Evolutionary conservation across 2,329 filamentous ascomycete species (phyloP), one percentile per base, ranked within the genome.

Genomic region (Endoconidiophora laricicola): DNA sequence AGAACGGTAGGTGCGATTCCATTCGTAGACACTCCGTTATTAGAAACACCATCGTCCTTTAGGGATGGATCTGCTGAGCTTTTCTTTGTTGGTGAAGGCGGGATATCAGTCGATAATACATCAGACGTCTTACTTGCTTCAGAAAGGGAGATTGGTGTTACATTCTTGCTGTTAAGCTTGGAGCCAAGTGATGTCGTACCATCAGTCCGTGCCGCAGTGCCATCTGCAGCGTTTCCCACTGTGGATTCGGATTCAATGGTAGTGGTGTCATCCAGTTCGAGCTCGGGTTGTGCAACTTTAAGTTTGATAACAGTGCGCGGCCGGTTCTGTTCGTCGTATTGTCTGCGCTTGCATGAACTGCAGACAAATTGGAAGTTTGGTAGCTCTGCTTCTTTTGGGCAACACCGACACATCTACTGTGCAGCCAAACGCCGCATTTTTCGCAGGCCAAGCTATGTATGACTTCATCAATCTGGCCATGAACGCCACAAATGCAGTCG

Each of bases 391-490:
- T 88, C 83, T 53, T 74, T 58, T 93, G 76, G 43, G 76, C 74
- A 55, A 96, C 83, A 39, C 81, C 82, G 53, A 94, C 75, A 60
- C 91, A 98, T 58, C 83, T 86, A 69, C 87, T 94, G 61, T 98
- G 91, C 62, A 96, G 90, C 91, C 91, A 98, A 44, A 94, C 81
- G 60, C 82, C 93, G 69, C 91, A 98, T 57, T 73, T 80, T 61
- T 98, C 91, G 65, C 91, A 98, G 24, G 88, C 84, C 56, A 98
- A 80, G 61, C 87, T 94, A 61, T 94, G 88, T 6, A 85, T 82
- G 36, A 91, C 91, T 61, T 96, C 91, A 58, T 98, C 91, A 53
- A 95, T 85, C 58, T 93, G 82, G 20, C 91, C 91, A 62, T 94
- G 81, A 20, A 87, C 74, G 23, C 90, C 90, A 62, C 91, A 98